Evolutionary conservation across 768 basidiomycete genomes (phyloP), one percentile per base, ranked within the genome.

Genomic region (Trametes punicea): DNA sequence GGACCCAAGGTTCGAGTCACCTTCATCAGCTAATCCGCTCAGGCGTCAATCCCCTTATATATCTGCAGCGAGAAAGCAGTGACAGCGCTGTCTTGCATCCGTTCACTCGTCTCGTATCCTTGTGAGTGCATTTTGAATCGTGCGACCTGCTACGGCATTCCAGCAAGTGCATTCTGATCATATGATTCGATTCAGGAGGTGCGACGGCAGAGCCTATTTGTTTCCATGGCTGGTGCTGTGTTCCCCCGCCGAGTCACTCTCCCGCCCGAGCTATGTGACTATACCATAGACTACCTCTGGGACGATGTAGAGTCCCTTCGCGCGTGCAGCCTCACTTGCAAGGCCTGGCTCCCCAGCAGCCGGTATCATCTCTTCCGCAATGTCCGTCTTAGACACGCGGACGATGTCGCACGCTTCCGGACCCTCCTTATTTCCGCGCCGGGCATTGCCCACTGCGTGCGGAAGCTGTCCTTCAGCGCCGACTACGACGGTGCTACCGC

Each of bases 221-320:
- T n/a, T n/a, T n/a, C n/a, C n/a, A n/a, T n/a, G n/a, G n/a, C n/a
- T n/a, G n/a, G n/a, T n/a, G 38, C 33, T 11, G n/a, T 38, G 20
- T 39, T 26, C 21, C 21, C 40, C 27, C 57, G 33, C 25, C 57
- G 26, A 36, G 31, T 21, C n/a, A 42, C 42, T n/a, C 61, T 69
- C 39, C 67, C 67, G 6, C 64, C 62, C 13, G 68, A 69, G 62
- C 64, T 69, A 51, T 52, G 58, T 27, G 67, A 68, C 53, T 55
- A 62, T 61, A 59, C 64, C 34, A 64, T 69, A 52, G 68, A 69
- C 60, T 60, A 65, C 53, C 62, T 68, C 27, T 65, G 64, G 63
- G 64, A 68, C 55, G 68, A 69, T 58, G 21, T 59, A 10, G 36
- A 59, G n/a, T 26, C 67, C 21, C 63, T 69, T 46, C 51, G 51